phyloP scores from a whole-genome alignment of 2,329 filamentous ascomycete genomes.

The Tolypocladium album region DNA sequence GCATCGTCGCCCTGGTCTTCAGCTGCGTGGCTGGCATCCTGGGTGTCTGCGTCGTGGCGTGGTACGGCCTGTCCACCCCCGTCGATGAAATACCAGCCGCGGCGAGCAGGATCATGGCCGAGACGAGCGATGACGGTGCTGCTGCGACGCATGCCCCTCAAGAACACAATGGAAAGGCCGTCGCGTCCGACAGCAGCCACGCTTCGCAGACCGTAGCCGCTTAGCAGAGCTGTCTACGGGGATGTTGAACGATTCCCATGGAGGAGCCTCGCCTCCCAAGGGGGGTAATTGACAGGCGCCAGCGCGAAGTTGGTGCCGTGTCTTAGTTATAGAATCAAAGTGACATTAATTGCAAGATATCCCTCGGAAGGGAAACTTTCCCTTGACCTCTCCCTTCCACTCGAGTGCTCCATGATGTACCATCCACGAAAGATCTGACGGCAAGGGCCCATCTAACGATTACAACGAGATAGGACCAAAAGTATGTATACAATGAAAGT shows the following conservation, averaged over 20 bases:
- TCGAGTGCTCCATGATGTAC: background rate
- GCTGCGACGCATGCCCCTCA: background rate
- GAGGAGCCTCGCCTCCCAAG: background rate
- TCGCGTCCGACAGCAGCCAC: background rate
- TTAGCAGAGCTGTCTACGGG: background rate
- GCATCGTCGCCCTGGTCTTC: constrained; percentile 66
- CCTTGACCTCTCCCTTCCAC: background rate
- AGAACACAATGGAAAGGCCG: background rate
- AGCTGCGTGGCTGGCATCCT: constrained; percentile 58
- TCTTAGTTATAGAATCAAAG: background rate
- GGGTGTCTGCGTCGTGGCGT: constrained; percentile 55
- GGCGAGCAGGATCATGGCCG: constrained; percentile 2
- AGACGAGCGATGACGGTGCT: background rate
- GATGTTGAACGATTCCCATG: background rate
- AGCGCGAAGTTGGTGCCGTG: background rate
- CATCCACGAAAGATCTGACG: background rate
- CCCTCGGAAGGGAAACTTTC: background rate
- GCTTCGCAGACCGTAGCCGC: background rate
- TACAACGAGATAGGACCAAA: background rate
- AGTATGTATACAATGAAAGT: background rate
- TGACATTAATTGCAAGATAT: background rate
- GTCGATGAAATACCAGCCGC: constrained; percentile 5
- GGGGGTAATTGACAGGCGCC: background rate
- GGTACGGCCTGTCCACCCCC: constrained; percentile 42
- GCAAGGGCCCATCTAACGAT: background rate